Base-by-base conservation (phyloP, 2,329 filamentous ascomycete genomes). In the Juglanconis sp. region DNA sequence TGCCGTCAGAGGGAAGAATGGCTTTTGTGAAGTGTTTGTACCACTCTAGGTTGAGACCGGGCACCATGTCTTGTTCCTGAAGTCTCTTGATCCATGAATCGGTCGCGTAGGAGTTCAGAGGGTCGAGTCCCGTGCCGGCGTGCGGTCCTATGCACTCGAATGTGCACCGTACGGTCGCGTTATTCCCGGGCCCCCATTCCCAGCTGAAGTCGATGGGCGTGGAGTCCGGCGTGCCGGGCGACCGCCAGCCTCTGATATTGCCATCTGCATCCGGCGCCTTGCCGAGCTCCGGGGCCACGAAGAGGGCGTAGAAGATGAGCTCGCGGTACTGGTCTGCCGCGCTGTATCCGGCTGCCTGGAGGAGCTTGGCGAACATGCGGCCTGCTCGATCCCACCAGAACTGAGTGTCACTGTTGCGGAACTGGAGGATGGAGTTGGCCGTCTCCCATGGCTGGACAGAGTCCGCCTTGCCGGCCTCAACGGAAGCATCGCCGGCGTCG, bases 341-440 rank as follows among this genome's bases (percentile, higher is more conserved):
- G 40, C 51, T 63, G 49, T 68, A 68, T 24, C 66, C 66, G 31
- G 67, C 67, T 11, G 62, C 59, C 54, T 67, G 56, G 24, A 68
- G 57, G 17, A 68, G 60, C 56, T 65, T 66, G 3, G 67, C 65
- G 31, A 67, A 64, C 47, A 67, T 65, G 40, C 63, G 63, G 1
- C 66, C 67, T 8, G 67, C 67, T 42, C 56, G 63, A 48, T 66
- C 62, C 67, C 67, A 68, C 67, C 66, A 68, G 60, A 67, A 68
- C 47, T 67, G 66, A 9, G 63, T 59, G 36, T 67, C 65, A n/a
- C 57, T 54, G 53, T 62, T 65, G 10, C 57, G 62, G 50, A 68
- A 68, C 10, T 56, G 52, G 15, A 68, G 60, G 15, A 60, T 60
- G 15, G 65, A 61, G 52, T 62, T 67, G 5, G 67, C 58, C 4